A percentile compares a stretch with the other conserved stretches of the same genome.
phyloP scores from a whole-genome alignment of 2,329 filamentous ascomycete genomes.

The Monilinia laxa region DNA sequence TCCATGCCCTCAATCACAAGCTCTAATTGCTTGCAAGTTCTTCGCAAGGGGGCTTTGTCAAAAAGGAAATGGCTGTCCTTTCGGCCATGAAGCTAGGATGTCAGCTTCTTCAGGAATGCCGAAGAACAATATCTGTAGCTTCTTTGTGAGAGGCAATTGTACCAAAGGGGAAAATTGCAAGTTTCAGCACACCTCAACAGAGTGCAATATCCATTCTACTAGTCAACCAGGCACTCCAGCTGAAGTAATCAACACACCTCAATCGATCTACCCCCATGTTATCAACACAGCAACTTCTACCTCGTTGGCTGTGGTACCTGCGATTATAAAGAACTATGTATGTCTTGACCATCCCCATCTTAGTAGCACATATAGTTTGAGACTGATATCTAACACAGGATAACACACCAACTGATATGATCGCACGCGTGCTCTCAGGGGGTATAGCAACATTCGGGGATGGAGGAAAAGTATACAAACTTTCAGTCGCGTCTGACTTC shows the following conservation, averaged over 20 bases:
- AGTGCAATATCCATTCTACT: neutral
- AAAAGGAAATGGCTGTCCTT: neutral
- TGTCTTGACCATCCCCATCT: neutral
- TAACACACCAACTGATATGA: neutral
- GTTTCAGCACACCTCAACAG: neutral
- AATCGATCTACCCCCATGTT: neutral
- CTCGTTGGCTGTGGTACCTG: too few species aligned
- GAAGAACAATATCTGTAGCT: neutral
- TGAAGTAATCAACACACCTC: neutral
- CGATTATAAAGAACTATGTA: neutral
- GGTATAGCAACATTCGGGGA: slow-evolving; percentile 30
- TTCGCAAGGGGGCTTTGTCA: neutral
- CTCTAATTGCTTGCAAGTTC: neutral
- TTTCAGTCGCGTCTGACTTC: slow-evolving; percentile 35
- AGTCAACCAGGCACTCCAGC: neutral
- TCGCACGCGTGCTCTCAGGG: slow-evolving; percentile 32
- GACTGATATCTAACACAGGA: neutral
- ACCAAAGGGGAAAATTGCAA: neutral
- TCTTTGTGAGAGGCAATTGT: neutral
- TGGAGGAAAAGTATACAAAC: slow-evolving; percentile 31
- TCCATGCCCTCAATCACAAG: neutral
- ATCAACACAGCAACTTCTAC: neutral
- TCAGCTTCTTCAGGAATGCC: neutral
- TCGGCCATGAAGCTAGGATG: neutral
- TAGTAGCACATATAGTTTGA: neutral